Conservation (phyloP, 2,329 filamentous ascomycete genomes). For the Ceratocystis lukuohia region DNA sequence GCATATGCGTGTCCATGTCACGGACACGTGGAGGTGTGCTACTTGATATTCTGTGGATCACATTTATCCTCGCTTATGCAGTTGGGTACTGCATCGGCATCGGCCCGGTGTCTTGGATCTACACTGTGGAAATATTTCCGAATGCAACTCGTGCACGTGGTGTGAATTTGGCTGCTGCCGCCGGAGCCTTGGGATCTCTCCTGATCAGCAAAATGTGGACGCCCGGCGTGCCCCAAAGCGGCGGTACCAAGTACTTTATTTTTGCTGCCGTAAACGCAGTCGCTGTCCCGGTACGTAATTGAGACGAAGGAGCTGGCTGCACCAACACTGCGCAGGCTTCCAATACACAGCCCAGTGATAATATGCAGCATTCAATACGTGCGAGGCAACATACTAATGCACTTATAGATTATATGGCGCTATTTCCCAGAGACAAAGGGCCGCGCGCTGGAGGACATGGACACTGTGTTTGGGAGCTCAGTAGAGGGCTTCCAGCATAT, state of each 20-base stretch:
- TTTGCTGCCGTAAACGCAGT: constrained; percentile 41
- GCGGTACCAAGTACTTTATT: constrained; percentile 42
- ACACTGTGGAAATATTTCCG: constrained; percentile 48
- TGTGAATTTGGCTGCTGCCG: constrained; percentile 42
- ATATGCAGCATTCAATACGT: background rate
- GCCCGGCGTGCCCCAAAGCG: constrained; percentile 25
- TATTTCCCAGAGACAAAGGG: constrained; percentile 36
- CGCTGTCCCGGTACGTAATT: constrained; percentile 31
- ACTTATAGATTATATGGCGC: constrained; percentile 28
- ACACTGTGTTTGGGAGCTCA: constrained; percentile 28
- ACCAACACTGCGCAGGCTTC: background rate
- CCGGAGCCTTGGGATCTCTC: constrained; percentile 42
- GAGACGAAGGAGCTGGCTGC: background rate
- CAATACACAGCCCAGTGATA: background rate
- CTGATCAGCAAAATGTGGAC: constrained; percentile 40
- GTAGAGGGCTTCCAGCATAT: background rate
- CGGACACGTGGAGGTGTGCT: background rate
- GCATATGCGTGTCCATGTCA: background rate
- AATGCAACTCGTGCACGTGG: constrained; percentile 43
- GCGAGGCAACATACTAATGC: background rate
- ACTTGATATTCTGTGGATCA: constrained; percentile 38
- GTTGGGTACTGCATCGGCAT: constrained; percentile 46
- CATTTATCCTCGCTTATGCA: constrained; percentile 45
- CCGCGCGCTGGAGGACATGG: constrained; percentile 33
- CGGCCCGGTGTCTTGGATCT: constrained; percentile 45